These are phyloP conservation scores for Plasmodium falciparum DNA, from an alignment of 169 alveolate species.

Conservation along the genomic window DNA sequence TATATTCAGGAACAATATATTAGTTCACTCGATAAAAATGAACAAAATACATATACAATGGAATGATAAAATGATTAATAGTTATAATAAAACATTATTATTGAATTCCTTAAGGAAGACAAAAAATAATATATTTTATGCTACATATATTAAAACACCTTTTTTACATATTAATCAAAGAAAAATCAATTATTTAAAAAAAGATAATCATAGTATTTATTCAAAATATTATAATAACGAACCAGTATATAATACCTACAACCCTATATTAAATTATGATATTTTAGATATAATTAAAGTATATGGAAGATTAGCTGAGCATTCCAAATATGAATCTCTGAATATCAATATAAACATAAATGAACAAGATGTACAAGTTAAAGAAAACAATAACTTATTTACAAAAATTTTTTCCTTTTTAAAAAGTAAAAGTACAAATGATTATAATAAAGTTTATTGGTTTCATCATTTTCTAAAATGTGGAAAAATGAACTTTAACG, in stretches of 20 bases:
- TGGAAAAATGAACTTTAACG: slow-evolving; percentile 72
- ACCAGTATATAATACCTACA: slow-evolving; percentile 62
- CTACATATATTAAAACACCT: slow-evolving; percentile 21
- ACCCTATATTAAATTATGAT: slow-evolving; percentile 77
- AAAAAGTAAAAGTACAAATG: neutral
- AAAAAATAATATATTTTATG: slow-evolving; percentile 5
- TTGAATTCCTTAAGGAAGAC: neutral
- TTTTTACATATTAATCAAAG: slow-evolving; percentile 48
- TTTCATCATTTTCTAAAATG: slow-evolving; percentile 52
- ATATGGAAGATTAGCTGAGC: slow-evolving; percentile 76
- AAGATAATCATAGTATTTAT: slow-evolving; percentile 14
- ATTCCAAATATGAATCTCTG: slow-evolving; percentile 34
- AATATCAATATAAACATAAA: slow-evolving; percentile 19
- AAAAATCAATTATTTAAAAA: slow-evolving; percentile 55
- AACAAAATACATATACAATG: slow-evolving; percentile 7
- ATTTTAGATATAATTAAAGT: slow-evolving; percentile 70
- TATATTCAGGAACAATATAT: slow-evolving; percentile 4
- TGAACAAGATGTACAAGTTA: neutral
- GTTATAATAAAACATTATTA: neutral
- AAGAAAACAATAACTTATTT: neutral
- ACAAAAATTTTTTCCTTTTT: neutral
- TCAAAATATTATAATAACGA: slow-evolving; percentile 73
- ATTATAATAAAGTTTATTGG: slow-evolving; percentile 27
- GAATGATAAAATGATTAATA: neutral
- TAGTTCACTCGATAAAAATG: slow-evolving; percentile 9